phyloP scores from a whole-genome alignment of 2,329 filamentous ascomycete genomes.

The Penicillium hesseltinei region DNA sequence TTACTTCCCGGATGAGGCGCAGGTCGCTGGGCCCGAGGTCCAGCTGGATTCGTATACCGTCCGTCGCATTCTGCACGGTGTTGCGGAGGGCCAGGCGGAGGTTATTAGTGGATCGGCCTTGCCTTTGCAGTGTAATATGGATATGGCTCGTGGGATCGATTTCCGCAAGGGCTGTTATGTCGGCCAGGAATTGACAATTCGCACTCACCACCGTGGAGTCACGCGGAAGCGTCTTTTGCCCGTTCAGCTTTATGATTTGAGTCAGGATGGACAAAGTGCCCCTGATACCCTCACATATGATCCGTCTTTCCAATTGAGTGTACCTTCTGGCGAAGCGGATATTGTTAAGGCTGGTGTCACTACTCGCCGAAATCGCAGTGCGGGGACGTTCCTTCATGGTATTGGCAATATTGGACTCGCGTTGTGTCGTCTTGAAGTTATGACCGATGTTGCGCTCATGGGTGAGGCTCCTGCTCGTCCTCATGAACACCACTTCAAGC shows the following conservation, averaged over 20 bases:
- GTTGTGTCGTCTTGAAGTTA: conserved; percentile 81
- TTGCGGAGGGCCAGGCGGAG: conserved; percentile 82
- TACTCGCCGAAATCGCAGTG: conserved; percentile 59
- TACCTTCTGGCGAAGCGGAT: conserved; percentile 47
- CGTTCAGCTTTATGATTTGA: conserved; percentile 64
- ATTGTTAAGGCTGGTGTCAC: conserved; percentile 52
- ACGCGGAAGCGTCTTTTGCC: conserved; percentile 88
- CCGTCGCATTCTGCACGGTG: conserved; percentile 73
- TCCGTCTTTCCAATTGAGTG: conserved; percentile 24
- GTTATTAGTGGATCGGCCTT: conserved; percentile 69
- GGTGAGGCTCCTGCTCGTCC: conserved; percentile 63
- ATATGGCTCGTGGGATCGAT: conserved; percentile 80
- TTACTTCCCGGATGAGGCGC: conserved; percentile 33
- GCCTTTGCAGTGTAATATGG: conserved; percentile 86
- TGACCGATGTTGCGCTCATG: conserved; percentile 76
- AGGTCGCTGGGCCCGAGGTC: conserved; percentile 48
- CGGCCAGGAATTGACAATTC: conserved; percentile 93
- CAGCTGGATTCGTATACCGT: conserved; percentile 66
- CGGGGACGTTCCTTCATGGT: conserved; percentile 76
- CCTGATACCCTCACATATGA: conserved; percentile 48
- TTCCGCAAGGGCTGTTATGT: conserved; percentile 97
- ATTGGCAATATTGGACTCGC: conserved; percentile 85
- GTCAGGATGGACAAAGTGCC: conserved; percentile 41
- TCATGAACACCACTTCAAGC: conserved; percentile 61
- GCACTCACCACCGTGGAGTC: conserved; percentile 90